These are phyloP conservation scores for Galeopsis tetrahit DNA, from an alignment of 257 asterid genomes.

Conservation along the genomic window DNA sequence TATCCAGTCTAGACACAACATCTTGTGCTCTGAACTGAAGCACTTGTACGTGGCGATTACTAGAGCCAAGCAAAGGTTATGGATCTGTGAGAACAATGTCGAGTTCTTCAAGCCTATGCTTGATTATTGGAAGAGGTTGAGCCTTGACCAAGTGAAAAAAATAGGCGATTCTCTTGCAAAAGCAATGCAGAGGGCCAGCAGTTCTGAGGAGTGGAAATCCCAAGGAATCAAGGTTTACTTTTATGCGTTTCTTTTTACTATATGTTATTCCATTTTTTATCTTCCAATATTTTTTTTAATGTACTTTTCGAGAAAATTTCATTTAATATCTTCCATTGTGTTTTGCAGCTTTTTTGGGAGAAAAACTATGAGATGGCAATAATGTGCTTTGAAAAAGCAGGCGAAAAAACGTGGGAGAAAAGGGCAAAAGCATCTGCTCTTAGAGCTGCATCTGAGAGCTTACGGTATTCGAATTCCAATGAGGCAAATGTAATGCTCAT, in stretches of 20 bases:
- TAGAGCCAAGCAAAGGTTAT: conserved; percentile 69
- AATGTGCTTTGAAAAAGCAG: conserved; percentile 69
- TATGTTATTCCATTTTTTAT: too few relatives aligned
- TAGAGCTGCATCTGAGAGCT: conserved; percentile 49
- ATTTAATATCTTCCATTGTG: neutral
- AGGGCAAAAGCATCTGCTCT: conserved; percentile 63
- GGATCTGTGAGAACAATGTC: conserved; percentile 64
- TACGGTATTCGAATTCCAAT: conserved; percentile 45
- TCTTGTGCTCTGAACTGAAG: conserved; percentile 69
- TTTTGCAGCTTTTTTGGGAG: conserved; percentile 65
- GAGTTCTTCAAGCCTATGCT: conserved; percentile 61
- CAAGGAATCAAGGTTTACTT: conserved; percentile 52
- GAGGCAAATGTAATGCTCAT: conserved; percentile 47
- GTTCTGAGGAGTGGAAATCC: conserved; percentile 67
- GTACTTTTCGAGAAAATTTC: neutral
- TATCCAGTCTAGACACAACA: conserved; percentile 50
- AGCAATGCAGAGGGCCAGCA: conserved; percentile 70
- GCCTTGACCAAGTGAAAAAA: conserved; percentile 57
- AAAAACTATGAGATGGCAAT: conserved; percentile 72
- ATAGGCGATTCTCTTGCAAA: conserved; percentile 57
- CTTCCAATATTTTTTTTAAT: neutral
- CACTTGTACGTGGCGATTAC: conserved; percentile 75
- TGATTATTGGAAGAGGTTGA: conserved; percentile 61
- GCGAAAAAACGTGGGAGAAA: too few relatives aligned
- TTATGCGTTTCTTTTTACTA: too few relatives aligned